Conservation (phyloP, 805 yeast genomes). For the Wickerhamiella australiensis region DNA sequence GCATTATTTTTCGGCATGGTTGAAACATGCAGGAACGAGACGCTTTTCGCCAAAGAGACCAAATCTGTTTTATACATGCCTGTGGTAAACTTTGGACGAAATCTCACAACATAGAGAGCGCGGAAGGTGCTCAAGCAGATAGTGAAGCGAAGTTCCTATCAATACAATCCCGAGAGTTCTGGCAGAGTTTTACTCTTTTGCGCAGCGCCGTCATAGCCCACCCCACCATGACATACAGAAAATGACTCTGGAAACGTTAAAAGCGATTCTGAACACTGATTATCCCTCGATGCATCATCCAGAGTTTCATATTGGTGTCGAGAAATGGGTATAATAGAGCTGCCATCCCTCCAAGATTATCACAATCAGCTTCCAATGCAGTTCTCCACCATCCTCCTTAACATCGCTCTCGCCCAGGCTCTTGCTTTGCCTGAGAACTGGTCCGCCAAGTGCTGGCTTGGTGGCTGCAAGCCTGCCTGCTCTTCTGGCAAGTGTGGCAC, state of each 20-base stretch:
- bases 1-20: background rate
- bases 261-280: too few species aligned
- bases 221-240: too few species aligned
- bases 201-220: too few species aligned
- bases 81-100: background rate
- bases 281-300: too few species aligned
- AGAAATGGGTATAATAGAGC: background rate
- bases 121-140: too few species aligned
- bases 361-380: constrained; percentile 4
- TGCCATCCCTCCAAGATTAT: background rate
- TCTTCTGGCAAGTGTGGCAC: background rate
- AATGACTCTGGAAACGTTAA: too few species aligned
- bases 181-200: too few species aligned
- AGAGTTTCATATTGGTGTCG: background rate
- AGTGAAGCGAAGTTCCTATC: too few species aligned
- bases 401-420: constrained; percentile 6
- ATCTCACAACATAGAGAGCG: too few species aligned
- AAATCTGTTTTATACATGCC: background rate
- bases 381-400: background rate
- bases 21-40: background rate
- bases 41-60: background rate
- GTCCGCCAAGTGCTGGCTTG: background rate
- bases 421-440: background rate
- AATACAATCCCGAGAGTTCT: too few species aligned
- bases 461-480: background rate